Percentiles rank a stretch among this genome's conserved stretches.
phyloP scores from a whole-genome alignment of 495 filamentous ascomycete genomes.

The Podospora comata region DNA sequence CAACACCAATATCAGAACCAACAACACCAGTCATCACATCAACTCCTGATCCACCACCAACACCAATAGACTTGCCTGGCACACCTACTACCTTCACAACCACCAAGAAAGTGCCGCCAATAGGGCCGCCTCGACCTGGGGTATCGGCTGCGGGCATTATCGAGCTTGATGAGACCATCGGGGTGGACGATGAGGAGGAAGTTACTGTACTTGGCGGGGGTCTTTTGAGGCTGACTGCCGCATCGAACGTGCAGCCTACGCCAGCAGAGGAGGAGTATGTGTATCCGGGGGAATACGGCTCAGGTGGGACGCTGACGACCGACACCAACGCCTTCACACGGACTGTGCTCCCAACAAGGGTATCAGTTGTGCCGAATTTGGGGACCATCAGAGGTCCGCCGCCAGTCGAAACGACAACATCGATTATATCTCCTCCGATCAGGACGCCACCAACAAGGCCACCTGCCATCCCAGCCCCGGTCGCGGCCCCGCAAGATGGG shows the following conservation, averaged over 20 bases:
- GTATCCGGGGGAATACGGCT: slow-evolving; percentile 20
- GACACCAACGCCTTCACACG: slow-evolving; percentile 21
- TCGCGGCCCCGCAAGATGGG: neutral
- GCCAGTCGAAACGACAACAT: slow-evolving; percentile 12
- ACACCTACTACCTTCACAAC: neutral
- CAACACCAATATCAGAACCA: slow-evolving; percentile 7
- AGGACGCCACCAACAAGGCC: slow-evolving; percentile 2
- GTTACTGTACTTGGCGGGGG: neutral
- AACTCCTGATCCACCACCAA: neutral
- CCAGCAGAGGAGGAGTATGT: slow-evolving; percentile 16
- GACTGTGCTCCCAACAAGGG: slow-evolving; percentile 16
- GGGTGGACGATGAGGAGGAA: neutral
- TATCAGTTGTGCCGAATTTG: slow-evolving; percentile 17
- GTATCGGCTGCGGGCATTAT: neutral
- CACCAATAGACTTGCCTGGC: neutral
- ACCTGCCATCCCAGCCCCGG: neutral
- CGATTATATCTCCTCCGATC: neutral
- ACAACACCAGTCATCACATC: neutral
- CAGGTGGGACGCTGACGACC: slow-evolving; percentile 22
- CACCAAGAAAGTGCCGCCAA: neutral
- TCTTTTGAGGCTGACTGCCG: neutral
- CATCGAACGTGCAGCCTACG: slow-evolving; percentile 8
- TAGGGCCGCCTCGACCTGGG: neutral
- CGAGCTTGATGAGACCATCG: neutral
- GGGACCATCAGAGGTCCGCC: slow-evolving; percentile 17